Base-by-base conservation (phyloP, 208 protist genomes). In the Leishmania lainsoni region DNA sequence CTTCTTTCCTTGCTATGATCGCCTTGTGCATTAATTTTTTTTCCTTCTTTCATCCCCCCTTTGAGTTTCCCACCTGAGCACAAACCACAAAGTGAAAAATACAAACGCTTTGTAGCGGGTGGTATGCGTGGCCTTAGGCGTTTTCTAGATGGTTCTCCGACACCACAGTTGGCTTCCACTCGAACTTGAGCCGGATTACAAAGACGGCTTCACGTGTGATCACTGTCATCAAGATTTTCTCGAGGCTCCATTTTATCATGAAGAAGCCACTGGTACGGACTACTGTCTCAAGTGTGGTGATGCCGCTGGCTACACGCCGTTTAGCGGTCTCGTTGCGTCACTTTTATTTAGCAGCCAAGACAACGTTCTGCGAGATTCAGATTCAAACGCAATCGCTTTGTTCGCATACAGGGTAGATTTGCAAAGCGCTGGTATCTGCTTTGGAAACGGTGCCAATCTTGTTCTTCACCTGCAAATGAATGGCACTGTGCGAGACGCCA, bases 121-220 rank as follows among this genome's bases (percentile, higher is more conserved):
- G 8, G 26, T 73, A 54, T 52, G 35, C 42, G 26, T 45, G 26
- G 14, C 22, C 26, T 14, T 22, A 22, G 12, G 16, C 29, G 42
- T 83, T 29, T 66, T 89, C 56, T 81, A 83, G 69, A 87, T 83
- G 78, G 81, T 90, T 20, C 85, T 90, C 75, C 77, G 83, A 61
- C 89, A 83, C 70, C 82, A 88, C 76, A 75, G 35, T 79, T 89
- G 84, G 81, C 78, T 91, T 59, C 88, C 88, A 65, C 76, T 85
- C n/a, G 82, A 83, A 59, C 26, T 84, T 17, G 80, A 86, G 83
- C 81, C 81, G 2, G 81, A 83, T n/a, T 91, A 89, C 73, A 80
- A 79, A 16, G 88, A 87, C 17, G 88, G 84, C 22, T 91, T 81
- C 70, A 86, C 81, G 10, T 90, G 87, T 49, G 87, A 90, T 35